phyloP scores from a whole-genome alignment of 73 alveolate genomes.

The Tetrahymena elliotti region DNA sequence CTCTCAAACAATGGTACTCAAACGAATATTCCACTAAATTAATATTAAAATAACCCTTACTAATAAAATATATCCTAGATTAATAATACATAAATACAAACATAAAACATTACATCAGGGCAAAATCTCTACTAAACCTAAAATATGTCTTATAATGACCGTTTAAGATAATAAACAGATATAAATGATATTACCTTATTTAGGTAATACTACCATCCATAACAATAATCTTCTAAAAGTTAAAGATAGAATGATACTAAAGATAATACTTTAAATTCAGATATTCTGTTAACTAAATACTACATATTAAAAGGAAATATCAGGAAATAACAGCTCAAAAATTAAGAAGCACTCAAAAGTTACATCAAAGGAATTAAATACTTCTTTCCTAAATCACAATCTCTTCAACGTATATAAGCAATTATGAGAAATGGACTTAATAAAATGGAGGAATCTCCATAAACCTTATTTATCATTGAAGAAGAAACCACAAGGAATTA shows the following conservation, averaged over 20 bases:
- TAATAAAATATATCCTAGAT: background rate
- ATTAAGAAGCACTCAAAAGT: background rate
- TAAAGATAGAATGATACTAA: background rate
- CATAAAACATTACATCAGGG: background rate
- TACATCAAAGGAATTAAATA: background rate
- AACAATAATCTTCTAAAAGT: background rate
- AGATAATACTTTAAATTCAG: background rate
- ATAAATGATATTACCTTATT: background rate
- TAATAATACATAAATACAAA: background rate
- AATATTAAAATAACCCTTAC: background rate
- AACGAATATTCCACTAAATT: background rate
- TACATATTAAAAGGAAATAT: background rate
- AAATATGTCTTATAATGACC: background rate
- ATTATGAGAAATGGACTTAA: background rate
- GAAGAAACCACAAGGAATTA: background rate
- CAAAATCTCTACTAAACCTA: background rate
- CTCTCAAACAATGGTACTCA: background rate
- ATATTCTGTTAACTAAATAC: background rate
- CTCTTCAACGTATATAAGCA: background rate
- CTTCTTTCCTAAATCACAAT: background rate
- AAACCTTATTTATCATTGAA: background rate
- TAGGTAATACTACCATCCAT: background rate
- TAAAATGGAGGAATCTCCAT: background rate
- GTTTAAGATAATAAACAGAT: background rate
- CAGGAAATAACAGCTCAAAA: background rate